Evolutionary conservation across 1,284 basidiomycete genomes (phyloP).

Genomic region (Ganoderma resinaceum): DNA sequence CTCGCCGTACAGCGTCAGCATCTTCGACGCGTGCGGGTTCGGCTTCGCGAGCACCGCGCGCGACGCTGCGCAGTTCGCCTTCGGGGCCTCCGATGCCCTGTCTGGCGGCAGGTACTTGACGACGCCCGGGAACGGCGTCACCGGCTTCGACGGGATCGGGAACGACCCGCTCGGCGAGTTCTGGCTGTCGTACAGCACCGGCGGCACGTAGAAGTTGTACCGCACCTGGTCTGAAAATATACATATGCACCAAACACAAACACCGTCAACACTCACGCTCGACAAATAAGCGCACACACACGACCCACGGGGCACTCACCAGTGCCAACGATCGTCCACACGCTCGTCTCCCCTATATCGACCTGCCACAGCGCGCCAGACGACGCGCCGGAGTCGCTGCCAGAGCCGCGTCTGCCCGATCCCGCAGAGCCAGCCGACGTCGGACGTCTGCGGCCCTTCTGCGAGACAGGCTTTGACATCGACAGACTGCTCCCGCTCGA

Average conservation of each 20-base stretch:
- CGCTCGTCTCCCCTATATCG: conserved; percentile 88
- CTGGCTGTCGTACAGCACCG: conserved; percentile 79
- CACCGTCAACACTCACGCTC: conserved; percentile 8
- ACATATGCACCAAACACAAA: conserved; percentile 6
- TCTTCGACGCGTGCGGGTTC: conserved; percentile 72
- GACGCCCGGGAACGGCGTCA: conserved; percentile 87
- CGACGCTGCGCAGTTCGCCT: conserved; percentile 66
- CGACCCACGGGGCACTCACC: conserved; percentile 52
- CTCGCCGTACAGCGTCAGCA: conserved; percentile 90
- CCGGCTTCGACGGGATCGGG: conserved; percentile 80
- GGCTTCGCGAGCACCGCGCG: conserved; percentile 76
- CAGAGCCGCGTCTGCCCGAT: conserved; percentile 63
- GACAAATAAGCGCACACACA: conserved; percentile 9
- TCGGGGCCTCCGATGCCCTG: conserved; percentile 76
- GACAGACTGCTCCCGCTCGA: conserved; percentile 72
- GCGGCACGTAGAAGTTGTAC: conserved; percentile 94
- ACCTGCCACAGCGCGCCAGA: conserved; percentile 88
- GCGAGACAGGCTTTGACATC: conserved; percentile 64
- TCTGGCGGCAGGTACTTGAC: conserved; percentile 89
- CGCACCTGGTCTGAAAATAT: conserved; percentile 72
- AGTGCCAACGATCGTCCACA: conserved; percentile 94
- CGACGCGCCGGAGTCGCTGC: conserved; percentile 68
- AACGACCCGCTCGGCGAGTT: conserved; percentile 70
- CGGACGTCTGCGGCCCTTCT: conserved; percentile 73
- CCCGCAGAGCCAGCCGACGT: conserved; percentile 77